Evolutionary conservation across 352 stramenopile species (phyloP), one percentile per base, ranked within the genome.

Genomic region (Phytophthora fragariae): DNA sequence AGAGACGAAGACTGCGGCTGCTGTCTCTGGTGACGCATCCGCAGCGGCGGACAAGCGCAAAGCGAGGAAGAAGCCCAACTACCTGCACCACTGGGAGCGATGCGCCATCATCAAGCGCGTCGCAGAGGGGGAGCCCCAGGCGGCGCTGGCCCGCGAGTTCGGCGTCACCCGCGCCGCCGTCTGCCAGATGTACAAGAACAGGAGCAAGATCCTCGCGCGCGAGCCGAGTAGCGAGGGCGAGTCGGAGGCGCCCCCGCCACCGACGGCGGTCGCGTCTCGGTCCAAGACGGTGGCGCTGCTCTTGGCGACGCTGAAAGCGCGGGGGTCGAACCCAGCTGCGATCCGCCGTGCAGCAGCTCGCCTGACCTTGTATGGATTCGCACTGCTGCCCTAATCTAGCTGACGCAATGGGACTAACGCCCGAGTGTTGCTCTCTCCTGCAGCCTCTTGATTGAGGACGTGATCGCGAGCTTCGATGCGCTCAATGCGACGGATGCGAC

Each of bases 71-170:
- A 55, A 55, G 49, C 49, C 49, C 19, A 27, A 55, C 49, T 55
- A 55, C 19, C 49, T 55, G n/a, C 49, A 21, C 19, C 49, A 55
- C 19, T 55, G 15, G 49, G 15, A 55, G 49, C 49, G 49, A 12
- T 55, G 49, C 49, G 21, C 49, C n/a, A 55, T 55, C 49, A 55
- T 55, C 19, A 14, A 55, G 19, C 49, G 49, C n/a, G 19, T 55
- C 21, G 19, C 11, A 5, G n/a, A 27, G 11, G 49, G 49, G n/a
- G 49, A 55, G 49, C 49, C 17, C 10, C 49, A 55, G 49, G 49
- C 49, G 10, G 49, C 49, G 10, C 49, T 55, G 19, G 49, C 49
- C 17, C 17, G 49, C 17, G 49, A 55, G 19, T 55, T 33, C 49
- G 19, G 19, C 15, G 49, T 55, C 49, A 55, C 49, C 11, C 49